Evolutionary conservation across 2,329 filamentous ascomycete genomes (phyloP).

Genomic region (Fusarium avenaceum): DNA sequence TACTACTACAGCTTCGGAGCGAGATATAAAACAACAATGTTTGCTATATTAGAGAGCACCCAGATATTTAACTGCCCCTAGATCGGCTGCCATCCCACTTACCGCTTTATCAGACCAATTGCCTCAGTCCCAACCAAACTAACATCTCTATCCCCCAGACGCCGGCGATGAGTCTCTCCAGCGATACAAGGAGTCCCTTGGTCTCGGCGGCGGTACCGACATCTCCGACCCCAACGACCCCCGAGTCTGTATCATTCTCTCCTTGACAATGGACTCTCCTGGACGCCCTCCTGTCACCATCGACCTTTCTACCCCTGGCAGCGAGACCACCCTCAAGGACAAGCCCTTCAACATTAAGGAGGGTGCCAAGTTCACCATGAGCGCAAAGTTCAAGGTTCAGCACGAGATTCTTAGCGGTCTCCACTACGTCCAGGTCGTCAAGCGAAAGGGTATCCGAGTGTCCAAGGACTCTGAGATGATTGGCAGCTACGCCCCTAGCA

Average conservation of each 20-base stretch:
- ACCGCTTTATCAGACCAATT: constrained; percentile 10
- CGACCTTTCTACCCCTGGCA: constrained; percentile 81
- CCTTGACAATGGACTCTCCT: constrained; percentile 87
- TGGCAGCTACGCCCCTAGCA: constrained; percentile 94
- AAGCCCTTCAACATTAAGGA: constrained; percentile 99
- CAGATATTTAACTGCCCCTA: background rate
- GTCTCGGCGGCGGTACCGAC: constrained; percentile 80
- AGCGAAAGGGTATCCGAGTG: constrained; percentile 86
- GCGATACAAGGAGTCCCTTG: constrained; percentile 97
- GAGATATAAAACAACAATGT: constrained; percentile 3
- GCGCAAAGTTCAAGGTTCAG: constrained; percentile 93
- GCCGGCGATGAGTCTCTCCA: constrained; percentile 91
- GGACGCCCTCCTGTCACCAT: constrained; percentile 89
- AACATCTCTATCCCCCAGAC: constrained; percentile 59
- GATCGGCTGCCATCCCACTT: constrained; percentile 6
- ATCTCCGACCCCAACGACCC: constrained; percentile 84
- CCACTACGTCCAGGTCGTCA: constrained; percentile 95
- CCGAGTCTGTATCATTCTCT: constrained; percentile 92
- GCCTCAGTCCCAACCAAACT: constrained; percentile 22
- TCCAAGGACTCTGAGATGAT: constrained; percentile 99
- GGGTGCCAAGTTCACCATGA: constrained; percentile 93
- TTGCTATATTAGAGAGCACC: background rate
- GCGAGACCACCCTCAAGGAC: constrained; percentile 83
- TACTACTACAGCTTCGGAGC: background rate
- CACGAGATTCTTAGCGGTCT: constrained; percentile 95